Evolutionary conservation across 345 rosid species (phyloP).

Genomic region (Luvunga scandens): DNA sequence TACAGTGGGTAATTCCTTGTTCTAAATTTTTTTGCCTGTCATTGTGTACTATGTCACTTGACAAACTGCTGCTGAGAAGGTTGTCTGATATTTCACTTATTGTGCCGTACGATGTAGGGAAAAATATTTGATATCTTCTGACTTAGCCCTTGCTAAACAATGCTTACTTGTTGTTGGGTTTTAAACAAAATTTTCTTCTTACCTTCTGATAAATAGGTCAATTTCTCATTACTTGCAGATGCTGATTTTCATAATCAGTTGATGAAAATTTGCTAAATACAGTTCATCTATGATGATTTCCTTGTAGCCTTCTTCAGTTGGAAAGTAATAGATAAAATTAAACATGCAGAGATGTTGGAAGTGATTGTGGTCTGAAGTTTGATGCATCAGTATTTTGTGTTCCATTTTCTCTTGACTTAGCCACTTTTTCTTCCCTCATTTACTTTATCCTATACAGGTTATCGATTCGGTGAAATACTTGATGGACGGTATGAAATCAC

Average conservation of each 20-base stretch:
- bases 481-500: slow-evolving; percentile 93
- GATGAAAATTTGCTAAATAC: background rate
- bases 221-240: background rate
- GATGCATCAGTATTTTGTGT: background rate
- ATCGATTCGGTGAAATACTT: slow-evolving; percentile 91
- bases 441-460: slow-evolving; percentile 45
- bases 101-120: background rate
- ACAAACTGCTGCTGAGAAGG: background rate
- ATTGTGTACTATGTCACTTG: background rate
- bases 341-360: background rate
- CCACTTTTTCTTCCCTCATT: background rate
- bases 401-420: background rate
- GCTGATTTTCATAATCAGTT: background rate
- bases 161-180: background rate
- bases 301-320: background rate
- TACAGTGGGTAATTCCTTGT: background rate
- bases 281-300: background rate
- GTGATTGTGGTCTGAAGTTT: background rate
- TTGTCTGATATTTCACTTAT: background rate
- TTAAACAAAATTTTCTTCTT: background rate
- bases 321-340: background rate
- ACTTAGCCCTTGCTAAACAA: background rate
- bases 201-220: background rate
- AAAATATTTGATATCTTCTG: background rate
- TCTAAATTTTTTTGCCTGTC: background rate